Base-by-base conservation (phyloP, 352 stramenopile species). In the Aphanomyces astaci region DNA sequence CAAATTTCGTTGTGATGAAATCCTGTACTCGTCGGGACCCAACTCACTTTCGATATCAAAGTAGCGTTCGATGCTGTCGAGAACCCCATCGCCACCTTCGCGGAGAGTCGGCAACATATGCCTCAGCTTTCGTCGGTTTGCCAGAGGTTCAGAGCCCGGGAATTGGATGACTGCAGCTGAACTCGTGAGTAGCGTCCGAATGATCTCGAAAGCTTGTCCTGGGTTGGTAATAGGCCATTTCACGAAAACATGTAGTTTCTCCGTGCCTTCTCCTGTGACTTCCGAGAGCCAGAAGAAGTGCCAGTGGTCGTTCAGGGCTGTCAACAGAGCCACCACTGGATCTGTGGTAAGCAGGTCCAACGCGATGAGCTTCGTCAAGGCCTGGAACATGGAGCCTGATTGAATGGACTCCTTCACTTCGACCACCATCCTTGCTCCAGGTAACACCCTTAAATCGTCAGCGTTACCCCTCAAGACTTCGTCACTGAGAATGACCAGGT, bases 221-320 rank as follows among this genome's bases (percentile, higher is more conserved):
- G 76, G 72, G 11, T 70, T 55, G 2, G 28, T 63, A 15, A 81
- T 69, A 10, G n/a, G 70, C 36, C 31, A 43, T 73, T 33, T 75
- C 13, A 65, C 17, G 66, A 80, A 78, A 28, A 24, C 68, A 54
- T n/a, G n/a, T n/a, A n/a, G n/a, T n/a, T n/a, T n/a, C n/a, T n/a
- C n/a, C n/a, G 48, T 60, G 22, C 43, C 22, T 25, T 51, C 72
- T 63, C 72, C 49, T 22, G 39, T 69, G 64, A 45, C 76, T 11
- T 76, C 62, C 9, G 78, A 72, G 52, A 81, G 67, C 74, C 74
- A 85, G 55, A 78, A 82, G 70, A 81, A 81, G n/a, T 70, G 22
- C 74, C 74, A 80, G 71, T 59, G 22, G n/a, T 25, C 11, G 9
- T 19, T 72, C 52, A 80, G 77, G 64, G 84, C 70, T 13, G 75